These are phyloP conservation scores for Anisodus tanguticus DNA, from an alignment of 257 asterid species.

Conservation along the genomic window DNA sequence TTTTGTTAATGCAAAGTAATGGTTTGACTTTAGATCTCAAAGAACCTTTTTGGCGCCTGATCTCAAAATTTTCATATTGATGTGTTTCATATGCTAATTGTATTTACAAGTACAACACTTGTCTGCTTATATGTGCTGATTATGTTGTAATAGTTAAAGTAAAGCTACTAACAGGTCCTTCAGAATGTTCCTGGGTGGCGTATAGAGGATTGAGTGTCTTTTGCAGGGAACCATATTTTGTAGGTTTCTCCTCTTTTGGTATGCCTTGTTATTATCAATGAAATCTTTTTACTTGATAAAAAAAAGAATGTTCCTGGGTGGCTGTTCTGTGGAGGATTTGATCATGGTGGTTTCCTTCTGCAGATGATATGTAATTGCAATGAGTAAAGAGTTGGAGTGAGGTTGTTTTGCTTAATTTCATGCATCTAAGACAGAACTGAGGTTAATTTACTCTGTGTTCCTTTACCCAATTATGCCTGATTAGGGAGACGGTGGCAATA, in stretches of 20 bases:
- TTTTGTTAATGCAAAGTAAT: conserved; percentile 1
- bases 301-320: neutral
- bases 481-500: neutral
- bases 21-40: conserved; percentile 14
- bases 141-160: neutral
- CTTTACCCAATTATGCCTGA: neutral
- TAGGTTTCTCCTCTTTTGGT: too few relatives aligned
- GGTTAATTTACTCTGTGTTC: neutral
- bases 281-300: too few relatives aligned
- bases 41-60: neutral
- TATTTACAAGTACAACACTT: neutral
- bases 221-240: too few relatives aligned
- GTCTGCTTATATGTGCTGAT: neutral
- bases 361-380: neutral
- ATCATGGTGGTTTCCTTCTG: neutral
- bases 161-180: neutral
- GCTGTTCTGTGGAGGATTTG: conserved; percentile 12
- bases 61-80: neutral
- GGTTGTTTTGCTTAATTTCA: conserved; percentile 7
- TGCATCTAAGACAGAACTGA: neutral
- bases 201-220: too few relatives aligned
- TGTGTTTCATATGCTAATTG: conserved; percentile 15
- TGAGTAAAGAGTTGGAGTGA: neutral
- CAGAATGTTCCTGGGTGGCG: neutral
- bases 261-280: too few relatives aligned